Percentiles rank a stretch among this genome's conserved stretches.
Evolutionary conservation across 768 basidiomycete species (phyloP).

Genomic region (Naematelia aurantialba): DNA sequence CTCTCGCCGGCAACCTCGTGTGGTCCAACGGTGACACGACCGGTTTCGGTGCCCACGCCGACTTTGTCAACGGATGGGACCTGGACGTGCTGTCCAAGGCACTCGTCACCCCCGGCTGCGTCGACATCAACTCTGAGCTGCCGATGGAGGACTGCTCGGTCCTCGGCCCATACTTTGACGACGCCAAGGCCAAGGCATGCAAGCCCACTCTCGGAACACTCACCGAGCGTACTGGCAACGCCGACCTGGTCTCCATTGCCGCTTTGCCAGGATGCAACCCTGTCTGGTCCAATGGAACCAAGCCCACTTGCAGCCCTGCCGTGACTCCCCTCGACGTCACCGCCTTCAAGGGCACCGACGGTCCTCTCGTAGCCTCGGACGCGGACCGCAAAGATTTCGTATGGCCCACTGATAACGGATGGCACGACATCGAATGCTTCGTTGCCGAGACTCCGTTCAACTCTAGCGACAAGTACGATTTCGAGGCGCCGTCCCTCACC

Average conservation of each 20-base stretch:
- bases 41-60: constrained; percentile 58
- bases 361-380: constrained; percentile 18
- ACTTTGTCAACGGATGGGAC: constrained; percentile 58
- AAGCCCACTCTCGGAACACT: constrained; percentile 32
- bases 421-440: constrained; percentile 14
- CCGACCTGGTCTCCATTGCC: constrained; percentile 22
- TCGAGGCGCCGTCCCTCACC: constrained; percentile 5
- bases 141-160: constrained; percentile 28
- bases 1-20: constrained; percentile 33
- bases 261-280: constrained; percentile 44
- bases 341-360: constrained; percentile 29
- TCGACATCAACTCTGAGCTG: constrained; percentile 7
- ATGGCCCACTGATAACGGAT: constrained; percentile 29
- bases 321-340: constrained; percentile 25
- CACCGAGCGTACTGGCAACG: constrained; percentile 22
- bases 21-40: constrained; percentile 62
- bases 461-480: constrained; percentile 8
- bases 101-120: constrained; percentile 51
- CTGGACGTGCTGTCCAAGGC: constrained; percentile 58
- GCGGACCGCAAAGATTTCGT: constrained; percentile 16
- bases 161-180: constrained; percentile 26
- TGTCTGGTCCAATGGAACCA: constrained; percentile 29
- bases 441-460: constrained; percentile 4
- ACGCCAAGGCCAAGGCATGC: constrained; percentile 20
- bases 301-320: constrained; percentile 36